Conservation (phyloP, 192 early-diverging fungal genomes). For the Backusella tuberculispora region DNA sequence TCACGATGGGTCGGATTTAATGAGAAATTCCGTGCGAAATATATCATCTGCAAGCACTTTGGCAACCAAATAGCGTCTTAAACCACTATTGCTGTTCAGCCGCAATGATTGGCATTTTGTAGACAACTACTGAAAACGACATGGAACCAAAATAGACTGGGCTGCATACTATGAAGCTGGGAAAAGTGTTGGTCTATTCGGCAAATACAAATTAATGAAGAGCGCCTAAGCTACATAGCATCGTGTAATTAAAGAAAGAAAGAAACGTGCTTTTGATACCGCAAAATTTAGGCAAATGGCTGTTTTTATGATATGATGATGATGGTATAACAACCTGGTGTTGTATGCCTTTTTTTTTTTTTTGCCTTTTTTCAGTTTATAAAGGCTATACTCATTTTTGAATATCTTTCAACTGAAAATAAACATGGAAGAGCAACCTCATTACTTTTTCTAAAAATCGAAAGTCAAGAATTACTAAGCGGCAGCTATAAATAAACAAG, state of each 20-base stretch:
- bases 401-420: too few species aligned
- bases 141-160: not conserved
- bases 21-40: not conserved
- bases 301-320: too few species aligned
- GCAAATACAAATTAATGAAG: slow-evolving; percentile 10
- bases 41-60: not conserved
- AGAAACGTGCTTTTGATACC: too few species aligned
- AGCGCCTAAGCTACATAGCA: not conserved
- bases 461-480: too few species aligned
- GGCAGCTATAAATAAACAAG: too few species aligned
- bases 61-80: not conserved
- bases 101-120: slow-evolving; percentile 1
- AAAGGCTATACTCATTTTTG: too few species aligned
- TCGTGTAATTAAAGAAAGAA: not conserved
- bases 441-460: too few species aligned
- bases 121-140: not conserved
- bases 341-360: too few species aligned
- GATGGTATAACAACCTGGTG: too few species aligned
- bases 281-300: too few species aligned
- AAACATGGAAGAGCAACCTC: too few species aligned
- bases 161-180: slow-evolving; percentile 6
- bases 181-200: not conserved
- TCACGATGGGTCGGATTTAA: not conserved
- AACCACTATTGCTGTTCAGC: not conserved
- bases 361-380: too few species aligned